Percentiles rank a stretch among this genome's conserved stretches.
Conservation (phyloP, 2,329 filamentous ascomycete genomes). For the Sclerotinia subarctica region DNA sequence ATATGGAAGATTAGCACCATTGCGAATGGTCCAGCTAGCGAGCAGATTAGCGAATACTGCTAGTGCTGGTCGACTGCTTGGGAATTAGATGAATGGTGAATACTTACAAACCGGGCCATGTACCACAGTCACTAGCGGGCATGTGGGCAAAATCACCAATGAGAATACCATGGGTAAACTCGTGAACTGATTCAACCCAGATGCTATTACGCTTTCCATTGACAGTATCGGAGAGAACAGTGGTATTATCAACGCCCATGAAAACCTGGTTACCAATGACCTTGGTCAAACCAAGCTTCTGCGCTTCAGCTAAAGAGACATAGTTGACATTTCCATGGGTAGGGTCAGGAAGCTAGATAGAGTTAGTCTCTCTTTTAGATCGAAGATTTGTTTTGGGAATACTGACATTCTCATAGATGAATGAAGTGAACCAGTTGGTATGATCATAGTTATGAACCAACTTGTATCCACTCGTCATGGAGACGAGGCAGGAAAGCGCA, state of each 20-base stretch:
- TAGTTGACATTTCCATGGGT: constrained; percentile 39
- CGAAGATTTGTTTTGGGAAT: neutral
- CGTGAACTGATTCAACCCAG: constrained; percentile 60
- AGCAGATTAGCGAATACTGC: neutral
- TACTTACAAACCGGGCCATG: constrained; percentile 65
- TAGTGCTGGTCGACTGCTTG: neutral
- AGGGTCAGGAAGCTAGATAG: constrained; percentile 26
- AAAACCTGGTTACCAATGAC: constrained; percentile 55
- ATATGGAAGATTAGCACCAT: constrained; percentile 24
- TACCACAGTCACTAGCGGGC: constrained; percentile 66
- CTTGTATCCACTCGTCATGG: constrained; percentile 19
- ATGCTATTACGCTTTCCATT: constrained; percentile 54
- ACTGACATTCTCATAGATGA: constrained; percentile 24
- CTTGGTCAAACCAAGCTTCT: constrained; percentile 54
- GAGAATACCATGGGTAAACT: constrained; percentile 63
- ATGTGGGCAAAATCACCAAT: constrained; percentile 72
- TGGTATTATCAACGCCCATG: constrained; percentile 42
- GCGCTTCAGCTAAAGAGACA: constrained; percentile 46
- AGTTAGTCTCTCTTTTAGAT: constrained; percentile 2
- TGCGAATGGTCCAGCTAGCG: constrained; percentile 30
- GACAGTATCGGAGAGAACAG: constrained; percentile 34
- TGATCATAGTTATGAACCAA: constrained; percentile 27
- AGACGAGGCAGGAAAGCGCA: neutral
- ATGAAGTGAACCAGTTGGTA: constrained; percentile 31
- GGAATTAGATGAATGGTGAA: neutral